Evolutionary conservation across 805 yeast species (phyloP).

Genomic region (Pichia deserticola): DNA sequence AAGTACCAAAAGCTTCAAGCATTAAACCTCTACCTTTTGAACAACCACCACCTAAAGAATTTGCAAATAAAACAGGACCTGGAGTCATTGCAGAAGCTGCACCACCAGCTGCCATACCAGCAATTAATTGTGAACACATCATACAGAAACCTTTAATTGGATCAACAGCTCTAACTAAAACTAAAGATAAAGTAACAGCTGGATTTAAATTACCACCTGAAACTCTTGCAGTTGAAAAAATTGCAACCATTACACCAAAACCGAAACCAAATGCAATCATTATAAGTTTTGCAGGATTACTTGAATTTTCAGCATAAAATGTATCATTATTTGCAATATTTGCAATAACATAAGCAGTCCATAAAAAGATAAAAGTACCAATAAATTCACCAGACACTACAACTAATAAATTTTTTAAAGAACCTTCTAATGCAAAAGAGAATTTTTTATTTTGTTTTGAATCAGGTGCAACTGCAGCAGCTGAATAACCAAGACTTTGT

Average conservation of each 20-base stretch:
- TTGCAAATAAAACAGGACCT: conserved; percentile 64
- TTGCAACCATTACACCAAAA: conserved; percentile 70
- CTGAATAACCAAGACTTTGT: conserved; percentile 34
- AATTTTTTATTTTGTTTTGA: conserved; percentile 15
- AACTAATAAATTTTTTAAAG: conserved; percentile 51
- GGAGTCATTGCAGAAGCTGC: conserved; percentile 84
- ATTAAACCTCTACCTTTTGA: conserved; percentile 71
- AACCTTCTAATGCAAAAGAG: conserved; percentile 28
- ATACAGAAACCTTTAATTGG: conserved; percentile 63
- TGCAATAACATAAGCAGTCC: conserved; percentile 78
- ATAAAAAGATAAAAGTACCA: conserved; percentile 79
- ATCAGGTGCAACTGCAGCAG: conserved; percentile 27
- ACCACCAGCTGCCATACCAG: conserved; percentile 90
- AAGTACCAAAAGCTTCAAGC: conserved; percentile 75
- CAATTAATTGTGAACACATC: conserved; percentile 64
- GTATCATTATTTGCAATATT: conserved; percentile 58
- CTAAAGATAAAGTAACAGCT: conserved; percentile 70
- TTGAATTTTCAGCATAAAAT: conserved; percentile 26
- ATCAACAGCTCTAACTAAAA: conserved; percentile 65
- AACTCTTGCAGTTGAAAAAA: conserved; percentile 60
- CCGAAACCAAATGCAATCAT: conserved; percentile 87
- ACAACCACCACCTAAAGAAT: conserved; percentile 62
- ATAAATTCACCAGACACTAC: conserved; percentile 76
- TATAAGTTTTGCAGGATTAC: conserved; percentile 52
- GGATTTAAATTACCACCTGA: conserved; percentile 92